phyloP scores from a whole-genome alignment of 2,329 filamentous ascomycete genomes.

The Dendrostoma leiphaemia region DNA sequence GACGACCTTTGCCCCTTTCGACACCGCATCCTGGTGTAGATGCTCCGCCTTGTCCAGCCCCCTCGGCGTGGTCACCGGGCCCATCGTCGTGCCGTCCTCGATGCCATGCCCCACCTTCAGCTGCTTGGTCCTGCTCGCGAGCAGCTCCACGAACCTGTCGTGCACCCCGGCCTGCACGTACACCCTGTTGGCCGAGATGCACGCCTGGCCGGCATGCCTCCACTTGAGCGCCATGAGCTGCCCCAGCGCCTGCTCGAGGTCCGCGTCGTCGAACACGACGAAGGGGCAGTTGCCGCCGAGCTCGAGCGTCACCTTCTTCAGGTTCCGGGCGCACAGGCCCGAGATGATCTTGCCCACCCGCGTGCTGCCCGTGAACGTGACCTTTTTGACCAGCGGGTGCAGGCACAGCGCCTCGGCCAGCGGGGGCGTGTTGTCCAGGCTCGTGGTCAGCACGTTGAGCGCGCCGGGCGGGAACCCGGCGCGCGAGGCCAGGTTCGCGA shows the following conservation, averaged over 20 bases:
- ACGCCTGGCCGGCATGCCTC: conserved; percentile 61
- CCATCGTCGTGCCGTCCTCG: conserved; percentile 30
- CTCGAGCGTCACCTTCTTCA: conserved; percentile 70
- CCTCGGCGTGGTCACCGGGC: conserved; percentile 33
- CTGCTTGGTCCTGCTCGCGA: conserved; percentile 28
- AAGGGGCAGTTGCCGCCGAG: conserved; percentile 70
- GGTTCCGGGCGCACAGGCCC: conserved; percentile 57
- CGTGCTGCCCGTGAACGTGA: conserved; percentile 77
- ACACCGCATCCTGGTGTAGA: conserved; percentile 19
- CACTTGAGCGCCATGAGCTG: conserved; percentile 37
- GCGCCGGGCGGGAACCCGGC: conserved; percentile 76
- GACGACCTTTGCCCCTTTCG: conserved; percentile 24
- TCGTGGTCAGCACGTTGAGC: conserved; percentile 51
- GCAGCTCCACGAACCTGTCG: conserved; percentile 55
- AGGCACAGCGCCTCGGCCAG: conserved; percentile 46
- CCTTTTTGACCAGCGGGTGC: conserved; percentile 52
- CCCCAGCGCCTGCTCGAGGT: conserved; percentile 59
- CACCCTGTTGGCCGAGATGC: conserved; percentile 63
- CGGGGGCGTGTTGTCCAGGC: conserved; percentile 40
- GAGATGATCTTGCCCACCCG: conserved; percentile 67
- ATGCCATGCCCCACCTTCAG: conserved; percentile 24
- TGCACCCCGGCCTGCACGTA: conserved; percentile 64
- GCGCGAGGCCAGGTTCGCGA: conserved; percentile 64
- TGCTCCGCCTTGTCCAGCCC: conserved; percentile 33
- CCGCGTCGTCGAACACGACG: conserved; percentile 66